Percentiles rank a stretch among this genome's conserved stretches.
Evolutionary conservation across 352 stramenopile genomes (phyloP).

Genomic region (Pythium insidiosum): DNA sequence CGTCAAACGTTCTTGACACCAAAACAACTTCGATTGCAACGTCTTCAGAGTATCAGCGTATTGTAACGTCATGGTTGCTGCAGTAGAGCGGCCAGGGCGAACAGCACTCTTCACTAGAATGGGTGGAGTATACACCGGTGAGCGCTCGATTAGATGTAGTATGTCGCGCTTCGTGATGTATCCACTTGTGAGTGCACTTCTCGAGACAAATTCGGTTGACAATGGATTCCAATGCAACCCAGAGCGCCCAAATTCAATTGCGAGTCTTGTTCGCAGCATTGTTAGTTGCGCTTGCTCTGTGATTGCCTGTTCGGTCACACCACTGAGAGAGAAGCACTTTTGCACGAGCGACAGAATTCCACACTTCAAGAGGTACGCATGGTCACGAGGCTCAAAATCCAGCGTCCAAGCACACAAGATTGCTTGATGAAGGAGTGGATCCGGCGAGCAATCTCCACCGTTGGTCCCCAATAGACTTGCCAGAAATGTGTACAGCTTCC

Average conservation of each 20-base stretch:
- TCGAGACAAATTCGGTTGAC: conserved; percentile 71
- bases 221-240: conserved; percentile 74
- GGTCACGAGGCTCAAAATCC: conserved; percentile 79
- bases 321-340: conserved; percentile 67
- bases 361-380: conserved; percentile 72
- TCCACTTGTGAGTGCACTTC: conserved; percentile 53
- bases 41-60: conserved; percentile 63
- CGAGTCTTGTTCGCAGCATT: too few species aligned
- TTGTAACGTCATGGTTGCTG: conserved; percentile 64
- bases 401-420: conserved; percentile 77
- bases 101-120: too few species aligned
- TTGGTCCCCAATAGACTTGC: conserved; percentile 34
- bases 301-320: conserved; percentile 24
- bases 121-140: too few species aligned
- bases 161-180: conserved; percentile 80
- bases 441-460: conserved; percentile 16
- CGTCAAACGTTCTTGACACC: conserved; percentile 20
- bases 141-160: too few species aligned
- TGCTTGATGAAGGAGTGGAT: conserved; percentile 64
- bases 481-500: conserved; percentile 66
- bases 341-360: conserved; percentile 69
- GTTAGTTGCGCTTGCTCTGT: too few species aligned
- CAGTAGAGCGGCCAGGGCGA: conserved; percentile 34
- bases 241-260: conserved; percentile 11
- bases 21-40: conserved; percentile 53